Evolutionary conservation across 2,329 filamentous ascomycete genomes (phyloP).

Genomic region (Fusarium sp.): DNA sequence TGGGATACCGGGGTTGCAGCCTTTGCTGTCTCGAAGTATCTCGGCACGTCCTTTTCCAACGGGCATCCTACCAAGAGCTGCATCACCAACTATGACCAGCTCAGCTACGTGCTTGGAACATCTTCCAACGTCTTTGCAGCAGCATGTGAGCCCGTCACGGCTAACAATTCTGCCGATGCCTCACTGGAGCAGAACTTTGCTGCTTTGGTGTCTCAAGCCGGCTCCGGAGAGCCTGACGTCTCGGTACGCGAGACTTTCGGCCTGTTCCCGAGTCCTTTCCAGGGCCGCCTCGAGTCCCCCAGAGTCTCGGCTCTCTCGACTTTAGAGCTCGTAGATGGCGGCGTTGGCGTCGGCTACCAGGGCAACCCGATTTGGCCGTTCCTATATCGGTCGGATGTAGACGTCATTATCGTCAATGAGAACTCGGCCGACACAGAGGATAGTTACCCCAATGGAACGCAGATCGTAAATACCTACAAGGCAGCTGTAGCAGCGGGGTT

Average conservation of each 20-base stretch:
- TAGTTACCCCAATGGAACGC: conserved; percentile 5
- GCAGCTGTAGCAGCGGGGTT: background rate
- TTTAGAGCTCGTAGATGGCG: conserved; percentile 11
- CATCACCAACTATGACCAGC: conserved; percentile 19
- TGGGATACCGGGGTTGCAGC: conserved; percentile 15
- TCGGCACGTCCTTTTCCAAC: background rate
- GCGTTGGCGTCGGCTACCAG: conserved; percentile 11
- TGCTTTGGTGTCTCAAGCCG: background rate
- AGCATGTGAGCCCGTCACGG: background rate
- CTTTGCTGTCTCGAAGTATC: conserved; percentile 8
- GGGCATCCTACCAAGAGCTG: background rate
- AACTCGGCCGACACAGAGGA: conserved; percentile 13
- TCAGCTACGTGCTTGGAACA: conserved; percentile 15
- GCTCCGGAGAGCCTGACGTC: background rate
- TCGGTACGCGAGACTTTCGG: conserved; percentile 5
- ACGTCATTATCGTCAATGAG: conserved; percentile 22
- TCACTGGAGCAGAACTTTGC: conserved; percentile 10
- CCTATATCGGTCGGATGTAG: conserved; percentile 3
- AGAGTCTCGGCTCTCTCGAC: conserved; percentile 6
- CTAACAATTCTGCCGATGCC: conserved; percentile 8
- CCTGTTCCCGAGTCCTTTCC: conserved; percentile 9
- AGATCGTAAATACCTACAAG: conserved; percentile 16
- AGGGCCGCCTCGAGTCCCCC: conserved; percentile 2
- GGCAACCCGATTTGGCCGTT: conserved; percentile 19
- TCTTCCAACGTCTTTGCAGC: conserved; percentile 21